Evolutionary conservation across 345 rosid genomes (phyloP), one percentile per base, ranked within the genome.

Genomic region (Bretschneidera sinensis): DNA sequence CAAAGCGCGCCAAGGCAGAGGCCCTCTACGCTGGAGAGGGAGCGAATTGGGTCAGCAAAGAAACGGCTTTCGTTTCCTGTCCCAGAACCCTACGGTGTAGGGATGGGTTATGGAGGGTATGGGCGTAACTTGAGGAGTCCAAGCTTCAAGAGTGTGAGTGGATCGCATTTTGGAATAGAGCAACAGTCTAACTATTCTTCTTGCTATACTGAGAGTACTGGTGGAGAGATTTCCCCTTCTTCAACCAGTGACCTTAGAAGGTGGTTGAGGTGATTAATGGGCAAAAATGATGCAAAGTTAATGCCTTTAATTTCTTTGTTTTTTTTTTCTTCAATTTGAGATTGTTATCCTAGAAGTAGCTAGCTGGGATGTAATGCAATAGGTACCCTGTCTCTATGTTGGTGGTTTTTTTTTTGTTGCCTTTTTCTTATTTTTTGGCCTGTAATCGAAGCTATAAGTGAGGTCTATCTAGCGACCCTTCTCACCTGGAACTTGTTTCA

Each of bases 1-100:
- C 91, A 86, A n/a, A 89, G 91, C 47, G 94, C 96, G 4, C 96
- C 96, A 0, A 82, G 83, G 77, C 94, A 86, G 54, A 73, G 96
- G 66, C 78, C 89, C 17, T 83, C 85, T 6, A 89, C 89, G 17
- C 91, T 89, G 0, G 96, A 89, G 72, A 73, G 85, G 71, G 91
- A 86, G 64, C 67, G 94, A 20, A 51, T 4, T 9, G 83, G 85
- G 43, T 72, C 74, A 19, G 89, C 84, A 0, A 86, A 78, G 78
- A 89, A 89, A 76, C 76, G 87, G 67, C 83, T 89, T 2, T 79
- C 89, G 0, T 89, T 63, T 69, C 94, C 86, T 0, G 87, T 68
- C 9, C 89, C 83, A 0, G 88, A 79, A 1, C 79, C 78, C 25
- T 65, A 58, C 2, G 81, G 77, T 19, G 62, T 61, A 13, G 82